A percentile compares a stretch with the other conserved stretches of the same genome.
phyloP scores from a whole-genome alignment of 306 rosid species.

The Cucumis melo region DNA sequence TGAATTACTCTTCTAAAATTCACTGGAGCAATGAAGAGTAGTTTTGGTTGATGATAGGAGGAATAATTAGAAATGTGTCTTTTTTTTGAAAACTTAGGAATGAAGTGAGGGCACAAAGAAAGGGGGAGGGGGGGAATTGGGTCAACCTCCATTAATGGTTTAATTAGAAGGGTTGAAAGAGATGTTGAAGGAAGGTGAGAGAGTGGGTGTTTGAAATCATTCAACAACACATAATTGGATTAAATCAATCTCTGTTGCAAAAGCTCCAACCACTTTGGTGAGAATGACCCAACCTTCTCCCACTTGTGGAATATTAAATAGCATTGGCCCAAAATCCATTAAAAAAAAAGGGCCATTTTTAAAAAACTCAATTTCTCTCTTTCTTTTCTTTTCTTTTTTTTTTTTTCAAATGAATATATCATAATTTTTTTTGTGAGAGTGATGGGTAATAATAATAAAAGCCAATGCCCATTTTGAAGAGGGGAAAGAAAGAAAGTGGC shows the following conservation, averaged over 20 bases:
- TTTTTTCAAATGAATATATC: not conserved
- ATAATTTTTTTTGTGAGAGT: not conserved
- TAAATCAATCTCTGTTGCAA: slow-evolving; percentile 5
- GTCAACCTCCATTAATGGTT: slow-evolving; percentile 5
- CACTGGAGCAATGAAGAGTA: not conserved
- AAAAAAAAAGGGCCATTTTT: not conserved
- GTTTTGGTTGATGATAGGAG: not conserved
- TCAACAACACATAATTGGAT: slow-evolving; percentile 6
- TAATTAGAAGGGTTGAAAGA: not conserved
- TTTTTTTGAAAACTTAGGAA: not conserved
- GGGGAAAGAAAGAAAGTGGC: not conserved
- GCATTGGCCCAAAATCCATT: slow-evolving; percentile 6
- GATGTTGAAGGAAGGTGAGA: not conserved
- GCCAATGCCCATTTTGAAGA: not conserved
- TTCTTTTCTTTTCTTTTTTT: too few species aligned
- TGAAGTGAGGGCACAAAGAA: not conserved
- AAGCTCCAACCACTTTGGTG: slow-evolving; percentile 9
- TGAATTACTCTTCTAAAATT: too few species aligned
- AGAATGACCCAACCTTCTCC: slow-evolving; percentile 1
- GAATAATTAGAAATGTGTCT: not conserved
- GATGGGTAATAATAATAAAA: slow-evolving; percentile 7
- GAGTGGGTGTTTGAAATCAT: not conserved
- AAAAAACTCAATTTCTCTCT: too few species aligned
- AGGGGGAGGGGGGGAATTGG: not conserved
- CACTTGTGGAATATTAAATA: slow-evolving; percentile 7